Base-by-base conservation (phyloP, 305 asterid genomes). In the Fraxinus floribunda region DNA sequence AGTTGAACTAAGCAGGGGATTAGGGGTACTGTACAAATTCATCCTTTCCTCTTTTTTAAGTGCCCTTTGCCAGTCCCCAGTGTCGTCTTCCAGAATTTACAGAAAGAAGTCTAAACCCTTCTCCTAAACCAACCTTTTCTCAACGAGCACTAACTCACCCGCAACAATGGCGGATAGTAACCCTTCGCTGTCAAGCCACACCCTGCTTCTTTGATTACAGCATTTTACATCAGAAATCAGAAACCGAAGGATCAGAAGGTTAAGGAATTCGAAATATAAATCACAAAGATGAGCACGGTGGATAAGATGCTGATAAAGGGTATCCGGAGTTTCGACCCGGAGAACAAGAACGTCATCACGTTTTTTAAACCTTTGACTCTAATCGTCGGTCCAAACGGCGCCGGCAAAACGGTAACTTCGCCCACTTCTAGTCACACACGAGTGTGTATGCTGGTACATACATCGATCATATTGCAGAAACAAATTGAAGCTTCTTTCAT, bases 281-380 rank as follows among this genome's bases (percentile, higher is more conserved):
- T 36, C 30, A 5, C 13, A 46, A 90, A 88, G 72, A 95, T 95
- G 99, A 95, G 99, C 75, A 95, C 97, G 1, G 98, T 94, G 15
- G 99, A 95, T 82, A 95, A 95, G 85, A 95, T 95, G 99, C 88
- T 95, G 88, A 95, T 95, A 32, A 95, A 95, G 90, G 99, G 99
- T 26, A 95, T 95, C 91, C 96, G 99, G 92, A 95, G 99, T 87
- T 95, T 95, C 87, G 99, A 95, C 91, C 99, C 99, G 88, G 98
- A 95, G 73, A 95, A 95, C 88, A 93, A 91, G 88, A 92, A 95
- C 81, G 99, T 95, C 85, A 89, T 94, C 88, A 90, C 99, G 70
- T 95, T 95, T 86, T 94, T 89, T 92, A 91, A 75, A 87, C 99
- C 99, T 57, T 79, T 95, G 88, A 95, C 99, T 66, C 96, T 95